Percentiles rank a stretch among this genome's conserved stretches.
phyloP scores from a whole-genome alignment of 352 stramenopile species.

The Lagenidium sp. region DNA sequence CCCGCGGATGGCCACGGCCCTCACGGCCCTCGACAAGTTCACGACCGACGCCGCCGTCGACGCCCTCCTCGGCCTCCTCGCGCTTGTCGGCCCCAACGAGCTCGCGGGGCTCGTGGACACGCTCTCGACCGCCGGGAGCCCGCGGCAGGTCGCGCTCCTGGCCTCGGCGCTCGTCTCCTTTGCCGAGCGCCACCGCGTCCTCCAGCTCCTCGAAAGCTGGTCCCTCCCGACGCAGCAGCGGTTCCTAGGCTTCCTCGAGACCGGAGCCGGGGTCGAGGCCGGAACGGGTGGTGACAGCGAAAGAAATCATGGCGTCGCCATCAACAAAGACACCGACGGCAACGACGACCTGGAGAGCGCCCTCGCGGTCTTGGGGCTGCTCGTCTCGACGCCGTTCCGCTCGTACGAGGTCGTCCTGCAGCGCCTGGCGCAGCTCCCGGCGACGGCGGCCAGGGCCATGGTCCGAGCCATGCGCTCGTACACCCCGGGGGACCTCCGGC shows the following conservation, averaged over 20 bases:
- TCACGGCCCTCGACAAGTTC: conserved; percentile 44
- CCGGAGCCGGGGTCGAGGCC: background rate
- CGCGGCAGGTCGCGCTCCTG: conserved; percentile 22
- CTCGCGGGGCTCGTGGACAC: conserved; percentile 38
- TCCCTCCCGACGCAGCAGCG: background rate
- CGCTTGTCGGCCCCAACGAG: conserved; percentile 29
- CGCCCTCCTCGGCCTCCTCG: conserved; percentile 22
- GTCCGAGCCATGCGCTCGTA: conserved; percentile 19
- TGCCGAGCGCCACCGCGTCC: conserved; percentile 18
- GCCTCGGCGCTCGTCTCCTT: conserved; percentile 23
- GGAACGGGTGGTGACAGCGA: too few relatives aligned
- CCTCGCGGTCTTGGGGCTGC: conserved; percentile 32
- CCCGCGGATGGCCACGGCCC: conserved; percentile 33
- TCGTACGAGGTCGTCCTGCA: conserved; percentile 30
- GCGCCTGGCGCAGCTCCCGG: conserved; percentile 27
- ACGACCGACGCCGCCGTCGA: conserved; percentile 31
- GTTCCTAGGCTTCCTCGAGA: background rate
- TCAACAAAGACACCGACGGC: too few relatives aligned
- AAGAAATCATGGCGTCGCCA: too few relatives aligned
- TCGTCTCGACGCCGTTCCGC: conserved; percentile 28
- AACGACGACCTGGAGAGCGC: background rate
- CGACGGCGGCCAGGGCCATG: conserved; percentile 11
- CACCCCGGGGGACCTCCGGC: conserved; percentile 18
- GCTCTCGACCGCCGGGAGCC: conserved; percentile 19
- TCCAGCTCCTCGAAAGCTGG: too few relatives aligned